Percentiles rank a stretch among this genome's conserved stretches.
phyloP scores from a whole-genome alignment of 2,329 filamentous ascomycete species.

The Aureobasidium musti region DNA sequence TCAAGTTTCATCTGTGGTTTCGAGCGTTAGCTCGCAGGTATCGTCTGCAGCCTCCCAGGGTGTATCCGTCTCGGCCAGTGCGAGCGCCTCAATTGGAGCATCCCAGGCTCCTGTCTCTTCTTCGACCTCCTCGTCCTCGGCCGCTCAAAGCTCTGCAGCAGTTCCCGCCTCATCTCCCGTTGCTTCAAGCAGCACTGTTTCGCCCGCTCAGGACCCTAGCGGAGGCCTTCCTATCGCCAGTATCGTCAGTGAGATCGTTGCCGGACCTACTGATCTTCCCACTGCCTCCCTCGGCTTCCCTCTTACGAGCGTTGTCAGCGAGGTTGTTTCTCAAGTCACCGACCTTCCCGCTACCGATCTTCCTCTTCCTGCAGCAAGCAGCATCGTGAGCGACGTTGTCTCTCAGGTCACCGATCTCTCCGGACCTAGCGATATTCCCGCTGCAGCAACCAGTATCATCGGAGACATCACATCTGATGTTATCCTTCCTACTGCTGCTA shows the following conservation, averaged over 20 bases:
- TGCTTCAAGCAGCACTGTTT: background rate
- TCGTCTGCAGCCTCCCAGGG: background rate
- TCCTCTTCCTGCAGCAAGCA: conserved; percentile 3
- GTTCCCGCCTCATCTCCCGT: background rate
- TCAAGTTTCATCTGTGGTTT: background rate
- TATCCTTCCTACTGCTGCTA: background rate
- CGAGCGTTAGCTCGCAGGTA: background rate
- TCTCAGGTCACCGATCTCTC: background rate
- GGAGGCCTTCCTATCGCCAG: background rate
- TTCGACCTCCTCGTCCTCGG: background rate
- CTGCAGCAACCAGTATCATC: background rate
- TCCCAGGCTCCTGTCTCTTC: background rate
- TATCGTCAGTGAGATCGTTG: background rate
- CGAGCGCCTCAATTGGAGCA: background rate
- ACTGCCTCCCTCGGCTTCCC: too few species aligned
- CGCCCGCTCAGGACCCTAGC: background rate
- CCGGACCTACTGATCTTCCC: background rate
- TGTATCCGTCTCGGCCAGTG: background rate
- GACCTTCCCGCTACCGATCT: background rate
- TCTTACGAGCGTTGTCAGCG: background rate
- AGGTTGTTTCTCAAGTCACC: background rate
- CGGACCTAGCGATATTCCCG: background rate
- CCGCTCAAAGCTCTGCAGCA: background rate
- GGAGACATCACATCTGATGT: background rate
- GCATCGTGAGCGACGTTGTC: background rate